These are phyloP conservation scores for Fusarium goolgardi DNA, from an alignment of 2,329 filamentous ascomycete genomes.

Conservation along the genomic window DNA sequence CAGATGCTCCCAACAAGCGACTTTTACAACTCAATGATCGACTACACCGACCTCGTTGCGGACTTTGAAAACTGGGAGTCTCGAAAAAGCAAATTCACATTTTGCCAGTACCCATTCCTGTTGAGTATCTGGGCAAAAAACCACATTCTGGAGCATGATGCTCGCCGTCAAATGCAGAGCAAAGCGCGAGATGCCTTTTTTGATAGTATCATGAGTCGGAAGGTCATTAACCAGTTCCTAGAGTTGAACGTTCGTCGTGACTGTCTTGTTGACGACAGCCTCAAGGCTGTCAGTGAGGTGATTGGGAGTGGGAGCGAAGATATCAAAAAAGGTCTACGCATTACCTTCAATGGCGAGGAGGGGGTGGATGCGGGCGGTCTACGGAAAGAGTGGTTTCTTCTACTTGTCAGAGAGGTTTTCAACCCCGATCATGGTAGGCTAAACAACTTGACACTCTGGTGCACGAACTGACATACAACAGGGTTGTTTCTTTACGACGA, in stretches of 20 bases:
- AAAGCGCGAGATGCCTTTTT: slow-evolving; percentile 93
- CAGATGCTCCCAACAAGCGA: slow-evolving; percentile 82
- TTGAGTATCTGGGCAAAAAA: slow-evolving; percentile 94
- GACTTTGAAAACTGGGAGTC: slow-evolving; percentile 93
- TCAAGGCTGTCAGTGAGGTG: slow-evolving; percentile 85
- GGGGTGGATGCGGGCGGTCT: slow-evolving; percentile 90
- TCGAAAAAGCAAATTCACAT: slow-evolving; percentile 78
- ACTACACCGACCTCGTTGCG: slow-evolving; percentile 84
- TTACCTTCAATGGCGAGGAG: slow-evolving; percentile 89
- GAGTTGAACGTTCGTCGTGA: slow-evolving; percentile 82
- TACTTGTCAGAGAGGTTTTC: slow-evolving; percentile 89
- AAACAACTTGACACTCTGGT: background rate
- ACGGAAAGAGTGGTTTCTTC: slow-evolving; percentile 93
- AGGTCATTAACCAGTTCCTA: slow-evolving; percentile 80
- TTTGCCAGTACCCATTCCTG: slow-evolving; percentile 93
- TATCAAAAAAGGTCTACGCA: slow-evolving; percentile 88
- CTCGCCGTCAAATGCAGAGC: slow-evolving; percentile 86
- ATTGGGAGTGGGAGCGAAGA: slow-evolving; percentile 84
- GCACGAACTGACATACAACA: slow-evolving; percentile 51
- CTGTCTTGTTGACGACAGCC: slow-evolving; percentile 88
- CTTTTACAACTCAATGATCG: slow-evolving; percentile 89
- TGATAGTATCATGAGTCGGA: slow-evolving; percentile 82
- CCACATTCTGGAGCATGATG: slow-evolving; percentile 88
- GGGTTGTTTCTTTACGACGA: slow-evolving; percentile 95
- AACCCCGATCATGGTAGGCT: slow-evolving; percentile 85